These are phyloP conservation scores for Plasmodium vinckei DNA, from an alignment of 169 alveolate genomes.

Conservation along the genomic window DNA sequence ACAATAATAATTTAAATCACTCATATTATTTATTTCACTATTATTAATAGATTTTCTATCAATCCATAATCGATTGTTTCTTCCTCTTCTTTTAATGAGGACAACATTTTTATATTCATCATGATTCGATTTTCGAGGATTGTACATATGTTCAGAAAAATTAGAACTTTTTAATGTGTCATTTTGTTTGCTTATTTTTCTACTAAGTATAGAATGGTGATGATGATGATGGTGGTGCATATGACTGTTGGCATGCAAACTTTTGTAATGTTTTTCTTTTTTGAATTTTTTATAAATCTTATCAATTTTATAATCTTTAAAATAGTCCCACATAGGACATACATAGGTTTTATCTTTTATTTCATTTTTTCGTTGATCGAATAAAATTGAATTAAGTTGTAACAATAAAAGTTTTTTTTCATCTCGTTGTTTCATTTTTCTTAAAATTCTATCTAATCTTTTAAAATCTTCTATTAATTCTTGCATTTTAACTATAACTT, in stretches of 20 bases:
- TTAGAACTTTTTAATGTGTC: slow-evolving; percentile 2
- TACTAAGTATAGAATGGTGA: slow-evolving; percentile 23
- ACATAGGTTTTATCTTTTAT: slow-evolving; percentile 85
- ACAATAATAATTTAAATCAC: slow-evolving; percentile 42
- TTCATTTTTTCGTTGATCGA: slow-evolving; percentile 89
- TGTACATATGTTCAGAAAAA: slow-evolving; percentile 27
- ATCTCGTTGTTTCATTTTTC: slow-evolving; percentile 89
- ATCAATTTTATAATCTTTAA: slow-evolving; percentile 83
- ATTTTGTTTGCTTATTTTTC: slow-evolving; percentile 44
- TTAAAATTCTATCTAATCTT: slow-evolving; percentile 83
- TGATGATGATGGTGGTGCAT: slow-evolving; percentile 5
- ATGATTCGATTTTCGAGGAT: slow-evolving; percentile 8
- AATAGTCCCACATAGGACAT: slow-evolving; percentile 89
- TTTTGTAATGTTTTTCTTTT: slow-evolving; percentile 68
- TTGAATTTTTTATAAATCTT: slow-evolving; percentile 69
- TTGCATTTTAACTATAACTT: slow-evolving; percentile 82
- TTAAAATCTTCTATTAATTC: slow-evolving; percentile 88
- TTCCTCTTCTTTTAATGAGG: slow-evolving; percentile 62
- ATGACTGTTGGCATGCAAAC: slow-evolving; percentile 16
- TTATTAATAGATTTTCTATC: slow-evolving; percentile 28
- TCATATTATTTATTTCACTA: background rate
- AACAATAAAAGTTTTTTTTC: slow-evolving; percentile 88
- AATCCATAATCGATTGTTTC: slow-evolving; percentile 69
- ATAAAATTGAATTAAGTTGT: slow-evolving; percentile 85
- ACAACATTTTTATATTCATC: slow-evolving; percentile 54